Conservation (phyloP, 148 eudicot species). For the Camellia granthamiana region DNA sequence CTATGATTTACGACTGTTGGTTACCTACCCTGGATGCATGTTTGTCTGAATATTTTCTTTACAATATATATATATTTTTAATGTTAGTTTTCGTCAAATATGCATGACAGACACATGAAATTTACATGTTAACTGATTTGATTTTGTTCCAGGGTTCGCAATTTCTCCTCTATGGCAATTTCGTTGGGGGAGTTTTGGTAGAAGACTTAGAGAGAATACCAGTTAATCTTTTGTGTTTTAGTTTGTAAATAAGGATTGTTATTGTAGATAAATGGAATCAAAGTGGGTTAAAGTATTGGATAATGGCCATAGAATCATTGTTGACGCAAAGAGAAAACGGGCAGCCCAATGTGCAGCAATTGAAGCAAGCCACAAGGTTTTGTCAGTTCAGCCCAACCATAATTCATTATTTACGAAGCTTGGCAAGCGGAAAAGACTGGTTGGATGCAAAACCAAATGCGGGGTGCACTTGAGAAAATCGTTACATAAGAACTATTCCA, state of each 20-base stretch:
- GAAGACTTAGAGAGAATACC: conserved; percentile 12
- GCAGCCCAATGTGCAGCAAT: conserved; percentile 19
- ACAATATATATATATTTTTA: background rate
- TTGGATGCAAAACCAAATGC: conserved; percentile 24
- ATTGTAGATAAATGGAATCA: conserved; percentile 35
- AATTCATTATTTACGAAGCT: conserved; percentile 15
- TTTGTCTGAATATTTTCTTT: background rate
- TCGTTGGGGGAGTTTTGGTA: conserved; percentile 14
- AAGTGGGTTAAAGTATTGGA: conserved; percentile 29
- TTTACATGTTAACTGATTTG: conserved; percentile 4
- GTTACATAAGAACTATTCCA: conserved; percentile 26
- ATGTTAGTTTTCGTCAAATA: background rate
- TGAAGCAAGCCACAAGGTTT: conserved; percentile 25
- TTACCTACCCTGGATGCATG: background rate
- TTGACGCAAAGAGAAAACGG: conserved; percentile 17
- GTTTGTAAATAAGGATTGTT: conserved; percentile 25
- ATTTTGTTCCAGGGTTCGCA: conserved; percentile 22
- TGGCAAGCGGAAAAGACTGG: conserved; percentile 34
- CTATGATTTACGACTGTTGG: background rate
- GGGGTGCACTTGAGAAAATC: conserved; percentile 1
- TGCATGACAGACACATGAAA: background rate
- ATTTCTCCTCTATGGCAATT: conserved; percentile 20
- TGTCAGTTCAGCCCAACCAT: conserved; percentile 9
- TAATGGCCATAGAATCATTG: conserved; percentile 19
- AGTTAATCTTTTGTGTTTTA: background rate